Evolutionary conservation across 2,329 filamentous ascomycete genomes (phyloP).

Genomic region (Albifimbria verrucaria): DNA sequence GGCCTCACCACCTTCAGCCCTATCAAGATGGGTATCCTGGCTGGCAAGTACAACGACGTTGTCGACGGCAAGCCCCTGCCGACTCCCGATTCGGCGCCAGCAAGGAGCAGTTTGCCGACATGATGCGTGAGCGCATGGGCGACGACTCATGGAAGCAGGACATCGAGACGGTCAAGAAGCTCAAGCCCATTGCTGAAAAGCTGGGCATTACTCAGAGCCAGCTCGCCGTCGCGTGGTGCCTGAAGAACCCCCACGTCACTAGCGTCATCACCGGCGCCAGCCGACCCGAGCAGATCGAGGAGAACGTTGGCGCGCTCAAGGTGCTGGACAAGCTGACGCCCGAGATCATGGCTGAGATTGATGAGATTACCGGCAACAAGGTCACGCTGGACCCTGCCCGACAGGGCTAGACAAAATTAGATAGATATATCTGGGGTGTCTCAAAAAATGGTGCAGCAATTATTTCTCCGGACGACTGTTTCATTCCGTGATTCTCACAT

Average conservation of each 20-base stretch:
- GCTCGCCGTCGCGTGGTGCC: constrained; percentile 50
- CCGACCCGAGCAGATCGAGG: constrained; percentile 46
- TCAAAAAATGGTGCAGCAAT: background rate
- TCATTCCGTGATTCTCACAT: no score
- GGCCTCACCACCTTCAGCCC: constrained; percentile 63
- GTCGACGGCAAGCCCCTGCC: constrained; percentile 47
- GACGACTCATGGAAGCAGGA: constrained; percentile 49
- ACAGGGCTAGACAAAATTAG: constrained; percentile 10
- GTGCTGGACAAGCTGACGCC: constrained; percentile 45
- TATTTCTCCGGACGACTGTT: background rate
- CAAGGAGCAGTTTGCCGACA: constrained; percentile 54
- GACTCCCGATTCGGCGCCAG: constrained; percentile 57
- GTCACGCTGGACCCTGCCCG: constrained; percentile 20
- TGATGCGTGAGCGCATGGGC: constrained; percentile 42
- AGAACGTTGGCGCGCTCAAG: constrained; percentile 46
- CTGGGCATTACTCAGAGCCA: constrained; percentile 51
- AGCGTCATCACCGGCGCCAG: constrained; percentile 52
- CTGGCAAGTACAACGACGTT: constrained; percentile 62
- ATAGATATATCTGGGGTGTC: background rate
- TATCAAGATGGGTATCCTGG: constrained; percentile 54
- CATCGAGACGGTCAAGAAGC: constrained; percentile 41
- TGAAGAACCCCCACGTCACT: constrained; percentile 52
- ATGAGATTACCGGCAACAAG: constrained; percentile 35
- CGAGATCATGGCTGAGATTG: constrained; percentile 48
- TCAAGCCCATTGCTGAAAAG: constrained; percentile 52